Conservation (phyloP, 257 asterid species). For the Rehmannia glutinosa region DNA sequence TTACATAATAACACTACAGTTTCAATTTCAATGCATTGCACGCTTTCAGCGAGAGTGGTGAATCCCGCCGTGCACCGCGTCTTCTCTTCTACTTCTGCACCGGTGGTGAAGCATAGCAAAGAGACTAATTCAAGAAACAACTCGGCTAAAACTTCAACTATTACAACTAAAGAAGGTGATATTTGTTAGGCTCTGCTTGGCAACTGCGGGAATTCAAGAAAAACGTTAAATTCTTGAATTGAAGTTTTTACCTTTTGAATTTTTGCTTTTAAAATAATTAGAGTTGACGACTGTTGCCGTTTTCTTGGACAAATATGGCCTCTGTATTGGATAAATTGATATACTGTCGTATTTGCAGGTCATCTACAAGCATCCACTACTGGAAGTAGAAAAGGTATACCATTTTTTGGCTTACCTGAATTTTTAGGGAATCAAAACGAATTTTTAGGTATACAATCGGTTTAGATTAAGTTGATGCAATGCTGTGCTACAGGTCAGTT, state of each 20-base stretch:
- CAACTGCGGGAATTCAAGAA: not conserved
- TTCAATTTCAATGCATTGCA: constrained; percentile 14
- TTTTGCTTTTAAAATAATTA: not conserved
- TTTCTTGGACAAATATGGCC: not conserved
- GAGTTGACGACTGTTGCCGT: not conserved
- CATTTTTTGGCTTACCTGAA: not conserved
- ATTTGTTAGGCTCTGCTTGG: not conserved
- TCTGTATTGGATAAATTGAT: not conserved
- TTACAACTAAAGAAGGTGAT: constrained; percentile 26
- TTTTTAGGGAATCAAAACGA: not conserved
- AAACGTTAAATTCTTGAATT: not conserved
- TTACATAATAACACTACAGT: not conserved
- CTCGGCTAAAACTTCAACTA: constrained; percentile 22
- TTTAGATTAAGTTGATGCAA: not conserved
- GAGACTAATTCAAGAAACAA: constrained; percentile 18
- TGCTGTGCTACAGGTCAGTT: constrained; percentile 34
- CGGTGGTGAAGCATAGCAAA: constrained; percentile 17
- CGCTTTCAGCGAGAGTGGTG: constrained; percentile 13
- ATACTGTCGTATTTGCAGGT: constrained; percentile 20
- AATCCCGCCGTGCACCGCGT: constrained; percentile 15
- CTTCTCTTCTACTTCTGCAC: constrained; percentile 20
- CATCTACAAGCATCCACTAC: constrained; percentile 3
- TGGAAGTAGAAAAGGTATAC: constrained; percentile 16
- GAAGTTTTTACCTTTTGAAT: not conserved
- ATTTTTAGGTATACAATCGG: not conserved